These are phyloP conservation scores for Fusarium annulatum DNA, from an alignment of 2,329 filamentous ascomycete species.

Conservation along the genomic window DNA sequence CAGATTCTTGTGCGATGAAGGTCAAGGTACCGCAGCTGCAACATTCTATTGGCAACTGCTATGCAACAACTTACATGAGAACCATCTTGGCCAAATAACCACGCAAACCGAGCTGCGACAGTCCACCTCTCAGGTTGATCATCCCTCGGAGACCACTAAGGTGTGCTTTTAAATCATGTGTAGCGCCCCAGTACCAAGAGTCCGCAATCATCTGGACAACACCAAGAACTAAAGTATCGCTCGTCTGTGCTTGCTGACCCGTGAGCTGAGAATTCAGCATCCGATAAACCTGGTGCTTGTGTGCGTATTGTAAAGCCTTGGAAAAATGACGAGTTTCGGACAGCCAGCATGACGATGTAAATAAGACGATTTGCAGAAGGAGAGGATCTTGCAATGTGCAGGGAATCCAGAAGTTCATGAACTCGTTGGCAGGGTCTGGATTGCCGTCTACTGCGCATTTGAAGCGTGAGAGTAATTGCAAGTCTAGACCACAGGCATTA, in stretches of 20 bases:
- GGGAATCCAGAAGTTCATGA: slow-evolving; percentile 61
- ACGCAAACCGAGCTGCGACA: slow-evolving; percentile 58
- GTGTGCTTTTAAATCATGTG: slow-evolving; percentile 57
- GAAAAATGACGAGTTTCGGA: slow-evolving; percentile 61
- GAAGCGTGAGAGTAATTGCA: slow-evolving; percentile 62
- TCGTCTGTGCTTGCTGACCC: slow-evolving; percentile 50
- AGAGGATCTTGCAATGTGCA: slow-evolving; percentile 62
- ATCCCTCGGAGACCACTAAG: slow-evolving; percentile 60
- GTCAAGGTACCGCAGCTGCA: not conserved
- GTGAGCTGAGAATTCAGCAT: slow-evolving; percentile 61
- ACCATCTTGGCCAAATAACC: slow-evolving; percentile 61
- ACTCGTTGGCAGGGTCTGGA: slow-evolving; percentile 56
- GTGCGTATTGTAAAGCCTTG: slow-evolving; percentile 54
- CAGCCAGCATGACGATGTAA: slow-evolving; percentile 63
- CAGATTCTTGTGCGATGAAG: slow-evolving; percentile 7
- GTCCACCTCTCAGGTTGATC: slow-evolving; percentile 59
- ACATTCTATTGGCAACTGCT: not conserved
- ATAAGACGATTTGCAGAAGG: slow-evolving; percentile 60
- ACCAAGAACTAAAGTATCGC: slow-evolving; percentile 59
- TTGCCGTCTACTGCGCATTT: slow-evolving; percentile 62
- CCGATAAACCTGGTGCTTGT: slow-evolving; percentile 57
- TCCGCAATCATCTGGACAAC: slow-evolving; percentile 62
- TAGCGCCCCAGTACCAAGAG: slow-evolving; percentile 66
- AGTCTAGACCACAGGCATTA: slow-evolving; percentile 49
- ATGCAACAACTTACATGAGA: slow-evolving; percentile 54